Conservation (phyloP, 2,329 filamentous ascomycete genomes). For the Ceratocystis huliohia region DNA sequence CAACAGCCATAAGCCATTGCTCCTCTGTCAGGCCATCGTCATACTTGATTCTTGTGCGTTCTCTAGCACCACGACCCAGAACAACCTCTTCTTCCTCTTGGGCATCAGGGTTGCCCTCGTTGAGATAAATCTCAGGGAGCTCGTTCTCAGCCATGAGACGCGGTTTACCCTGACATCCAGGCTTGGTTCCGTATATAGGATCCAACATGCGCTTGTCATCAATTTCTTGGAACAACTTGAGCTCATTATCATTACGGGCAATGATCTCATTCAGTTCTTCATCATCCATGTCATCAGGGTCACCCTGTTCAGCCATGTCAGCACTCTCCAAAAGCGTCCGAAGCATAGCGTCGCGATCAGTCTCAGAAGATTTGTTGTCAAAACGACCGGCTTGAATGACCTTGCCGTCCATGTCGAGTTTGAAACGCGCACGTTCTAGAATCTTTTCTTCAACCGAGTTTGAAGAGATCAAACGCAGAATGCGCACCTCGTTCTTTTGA, state of each 20-base stretch:
- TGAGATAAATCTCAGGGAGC: slow-evolving; percentile 85
- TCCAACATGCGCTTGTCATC: slow-evolving; percentile 60
- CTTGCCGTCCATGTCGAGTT: slow-evolving; percentile 98
- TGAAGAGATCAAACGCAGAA: slow-evolving; percentile 85
- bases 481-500: slow-evolving; percentile 98
- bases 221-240: slow-evolving; percentile 65
- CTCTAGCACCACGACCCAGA: slow-evolving; percentile 79
- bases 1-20: slow-evolving; percentile 96
- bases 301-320: slow-evolving; percentile 52
- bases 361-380: slow-evolving; percentile 97
- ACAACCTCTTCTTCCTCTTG: slow-evolving; percentile 67
- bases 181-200: slow-evolving; percentile 55
- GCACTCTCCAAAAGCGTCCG: slow-evolving; percentile 83
- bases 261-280: slow-evolving; percentile 93
- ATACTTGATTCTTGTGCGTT: slow-evolving; percentile 87
- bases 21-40: slow-evolving; percentile 97
- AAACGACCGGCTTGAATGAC: slow-evolving; percentile 99
- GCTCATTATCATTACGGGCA: slow-evolving; percentile 72
- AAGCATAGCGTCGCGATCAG: slow-evolving; percentile 93
- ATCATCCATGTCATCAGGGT: slow-evolving; percentile 96
- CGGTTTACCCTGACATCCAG: slow-evolving; percentile 50
- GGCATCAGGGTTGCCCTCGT: slow-evolving; percentile 66
- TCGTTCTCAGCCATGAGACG: slow-evolving; percentile 81
- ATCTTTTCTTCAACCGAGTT: slow-evolving; percentile 99
- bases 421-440: slow-evolving; percentile 88